Evolutionary conservation across 1,284 basidiomycete genomes (phyloP).

Genomic region (Agaricales sp.): DNA sequence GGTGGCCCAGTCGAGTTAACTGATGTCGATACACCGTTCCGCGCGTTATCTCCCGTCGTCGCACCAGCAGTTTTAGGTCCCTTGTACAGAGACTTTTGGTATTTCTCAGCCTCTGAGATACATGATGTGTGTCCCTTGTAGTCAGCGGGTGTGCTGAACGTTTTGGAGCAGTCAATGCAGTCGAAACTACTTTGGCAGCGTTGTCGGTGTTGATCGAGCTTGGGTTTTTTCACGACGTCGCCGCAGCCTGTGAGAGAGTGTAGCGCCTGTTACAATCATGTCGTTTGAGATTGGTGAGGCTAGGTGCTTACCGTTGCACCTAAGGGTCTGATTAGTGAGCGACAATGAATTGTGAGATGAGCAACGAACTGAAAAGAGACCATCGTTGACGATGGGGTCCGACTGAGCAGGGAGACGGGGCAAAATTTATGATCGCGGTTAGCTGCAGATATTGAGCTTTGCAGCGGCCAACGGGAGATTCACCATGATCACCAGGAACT

Average conservation of each 20-base stretch:
- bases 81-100: conserved; percentile 80
- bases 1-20: conserved; percentile 16
- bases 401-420: not conserved
- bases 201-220: conserved; percentile 62
- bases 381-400: conserved; percentile 15
- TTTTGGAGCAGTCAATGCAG: conserved; percentile 82
- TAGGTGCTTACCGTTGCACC: conserved; percentile 34
- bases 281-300: too few relatives aligned
- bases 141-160: conserved; percentile 64
- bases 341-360: not conserved
- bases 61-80: conserved; percentile 48
- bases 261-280: too few relatives aligned
- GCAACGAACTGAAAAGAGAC: conserved; percentile 32
- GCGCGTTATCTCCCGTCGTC: not conserved
- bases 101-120: conserved; percentile 86
- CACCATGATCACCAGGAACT: too few relatives aligned
- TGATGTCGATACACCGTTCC: not conserved
- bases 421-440: too few relatives aligned
- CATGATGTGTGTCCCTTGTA: conserved; percentile 81
- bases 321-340: conserved; percentile 14
- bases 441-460: too few relatives aligned
- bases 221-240: conserved; percentile 88
- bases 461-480: too few relatives aligned
- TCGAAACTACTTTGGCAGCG: conserved; percentile 65
- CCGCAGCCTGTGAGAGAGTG: conserved; percentile 46